Evolutionary conservation across 352 stramenopile genomes (phyloP), one percentile per base, ranked within the genome.

Genomic region (Phytophthora hibernalis): DNA sequence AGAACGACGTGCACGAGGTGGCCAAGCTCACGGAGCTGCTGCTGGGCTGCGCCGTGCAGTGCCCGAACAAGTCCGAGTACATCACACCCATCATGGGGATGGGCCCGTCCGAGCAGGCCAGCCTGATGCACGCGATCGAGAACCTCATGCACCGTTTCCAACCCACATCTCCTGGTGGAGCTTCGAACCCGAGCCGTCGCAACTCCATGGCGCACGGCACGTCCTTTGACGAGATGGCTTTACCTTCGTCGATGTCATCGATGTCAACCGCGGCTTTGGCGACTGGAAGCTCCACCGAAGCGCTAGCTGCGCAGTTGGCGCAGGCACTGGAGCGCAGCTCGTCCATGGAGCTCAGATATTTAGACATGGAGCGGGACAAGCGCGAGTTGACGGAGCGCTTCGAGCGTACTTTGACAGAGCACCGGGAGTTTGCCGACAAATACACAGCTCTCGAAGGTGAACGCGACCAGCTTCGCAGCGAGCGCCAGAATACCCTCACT

Each of bases 1-100:
- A 92, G 47, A 82, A 80, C 33, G 80, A 91, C 54, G 68, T 81
- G 33, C 72, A 87, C 35, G 85, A 96, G 60, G 76, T 91, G 43
- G 65, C 72, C 49, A 90, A 90, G 42, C 74, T 96, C 11, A 83
- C 77, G 20, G 85, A 92, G 65, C 54, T 96, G 33, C 64, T 96
- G 26, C 65, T 96, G 30, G 85, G 87, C 13, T 93, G 83, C 50
- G 87, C 87, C 1, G 87, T 96, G 21, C 87, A 96, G 54, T 89
- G 85, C 50, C 84, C 80, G 3, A 89, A 76, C 70, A 87, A 89
- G 30, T 91, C 85, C 18, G 85, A 91, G 57, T 96, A 93, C 68
- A 93, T 96, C 62, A 82, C 92, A 61, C 76, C 81, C 54, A 96
- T 96, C 70, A 86, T 96, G 80, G 73, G 87, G 61, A 91, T 96